phyloP scores from a whole-genome alignment of 257 asterid species.

The Voacanga thouarsii region DNA sequence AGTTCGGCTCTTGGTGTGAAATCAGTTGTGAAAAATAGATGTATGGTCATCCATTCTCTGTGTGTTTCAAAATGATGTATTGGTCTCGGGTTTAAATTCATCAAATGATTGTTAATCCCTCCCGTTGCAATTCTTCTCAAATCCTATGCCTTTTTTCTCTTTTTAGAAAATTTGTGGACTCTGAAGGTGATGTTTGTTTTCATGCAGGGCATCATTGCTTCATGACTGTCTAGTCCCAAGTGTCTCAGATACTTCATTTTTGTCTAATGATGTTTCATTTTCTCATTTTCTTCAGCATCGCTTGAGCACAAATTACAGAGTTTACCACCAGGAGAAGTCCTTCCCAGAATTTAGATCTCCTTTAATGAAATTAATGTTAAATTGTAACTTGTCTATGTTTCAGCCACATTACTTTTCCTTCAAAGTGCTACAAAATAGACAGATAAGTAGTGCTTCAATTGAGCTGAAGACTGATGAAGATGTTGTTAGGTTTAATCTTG shows the following conservation, averaged over 20 bases:
- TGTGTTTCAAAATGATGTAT: neutral
- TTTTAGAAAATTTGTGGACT: neutral
- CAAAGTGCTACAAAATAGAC: constrained; percentile 35
- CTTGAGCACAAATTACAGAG: constrained; percentile 14
- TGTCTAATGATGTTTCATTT: constrained; percentile 3
- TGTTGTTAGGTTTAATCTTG: constrained; percentile 67
- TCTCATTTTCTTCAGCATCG: constrained; percentile 20
- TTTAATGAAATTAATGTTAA: constrained; percentile 19
- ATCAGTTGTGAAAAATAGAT: neutral
- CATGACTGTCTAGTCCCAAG: neutral
- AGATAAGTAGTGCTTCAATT: constrained; percentile 39
- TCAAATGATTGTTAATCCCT: neutral
- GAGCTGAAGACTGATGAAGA: constrained; percentile 62
- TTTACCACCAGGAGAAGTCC: constrained; percentile 24
- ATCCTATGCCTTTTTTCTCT: neutral
- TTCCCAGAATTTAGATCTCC: constrained; percentile 22
- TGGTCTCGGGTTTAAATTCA: neutral
- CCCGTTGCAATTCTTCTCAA: neutral
- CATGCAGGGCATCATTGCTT: constrained; percentile 4
- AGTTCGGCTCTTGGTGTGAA: neutral
- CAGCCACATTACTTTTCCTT: constrained; percentile 24
- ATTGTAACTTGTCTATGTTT: constrained; percentile 12
- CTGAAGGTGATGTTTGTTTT: constrained; percentile 1
- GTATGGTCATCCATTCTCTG: neutral
- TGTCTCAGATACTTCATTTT: neutral